These are phyloP conservation scores for Geotrichum phurueaensis DNA, from an alignment of 1,139 yeast species.

Conservation along the genomic window DNA sequence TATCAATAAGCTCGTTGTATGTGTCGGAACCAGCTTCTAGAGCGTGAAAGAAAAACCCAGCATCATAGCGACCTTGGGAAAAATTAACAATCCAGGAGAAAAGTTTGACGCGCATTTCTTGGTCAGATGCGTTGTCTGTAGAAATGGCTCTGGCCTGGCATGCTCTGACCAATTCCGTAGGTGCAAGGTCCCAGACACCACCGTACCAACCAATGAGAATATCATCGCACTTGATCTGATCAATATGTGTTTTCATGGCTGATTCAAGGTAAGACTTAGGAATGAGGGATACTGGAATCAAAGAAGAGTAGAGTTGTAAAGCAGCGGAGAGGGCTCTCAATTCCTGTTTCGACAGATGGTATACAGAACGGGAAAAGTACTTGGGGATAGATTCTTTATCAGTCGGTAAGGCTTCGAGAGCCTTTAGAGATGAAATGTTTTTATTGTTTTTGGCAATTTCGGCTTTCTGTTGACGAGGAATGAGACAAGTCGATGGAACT, in stretches of 20 bases:
- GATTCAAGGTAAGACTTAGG: constrained; percentile 8
- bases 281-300: constrained; percentile 6
- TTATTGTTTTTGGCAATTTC: constrained; percentile 20
- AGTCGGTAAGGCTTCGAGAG: constrained; percentile 4
- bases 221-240: constrained; percentile 29
- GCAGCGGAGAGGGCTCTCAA: constrained; percentile 3
- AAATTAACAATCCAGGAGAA: constrained; percentile 25
- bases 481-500: constrained; percentile 63
- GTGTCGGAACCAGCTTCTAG: background rate
- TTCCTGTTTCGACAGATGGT: constrained; percentile 1
- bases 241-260: constrained; percentile 23
- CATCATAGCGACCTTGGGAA: constrained; percentile 23
- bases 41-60: constrained; percentile 22
- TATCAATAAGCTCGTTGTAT: background rate
- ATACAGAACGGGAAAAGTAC: constrained; percentile 6
- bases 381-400: constrained; percentile 4
- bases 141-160: constrained; percentile 30
- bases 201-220: constrained; percentile 30
- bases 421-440: constrained; percentile 16
- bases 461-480: constrained; percentile 44
- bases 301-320: constrained; percentile 6
- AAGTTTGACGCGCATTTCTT: constrained; percentile 19
- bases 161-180: constrained; percentile 28
- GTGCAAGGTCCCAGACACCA: constrained; percentile 28
- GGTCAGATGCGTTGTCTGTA: constrained; percentile 8